Percentiles rank a stretch among this genome's conserved stretches.
phyloP scores from a whole-genome alignment of 208 protist genomes.

The Tritrichomonas foetus region DNA sequence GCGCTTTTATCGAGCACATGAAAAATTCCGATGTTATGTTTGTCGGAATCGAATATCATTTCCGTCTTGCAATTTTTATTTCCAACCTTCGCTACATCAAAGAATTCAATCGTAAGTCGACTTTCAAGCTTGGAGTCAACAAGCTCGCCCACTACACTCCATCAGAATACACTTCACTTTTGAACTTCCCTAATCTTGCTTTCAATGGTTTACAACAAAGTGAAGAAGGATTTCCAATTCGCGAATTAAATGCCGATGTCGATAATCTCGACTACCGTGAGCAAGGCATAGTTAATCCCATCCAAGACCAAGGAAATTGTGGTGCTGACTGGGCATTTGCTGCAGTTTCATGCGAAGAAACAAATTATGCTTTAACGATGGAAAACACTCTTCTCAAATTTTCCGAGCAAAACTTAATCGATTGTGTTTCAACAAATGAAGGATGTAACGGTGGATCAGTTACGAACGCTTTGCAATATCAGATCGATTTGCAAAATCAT shows the following conservation, averaged over 20 bases:
- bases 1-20: not conserved
- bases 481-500: not conserved
- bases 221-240: not conserved
- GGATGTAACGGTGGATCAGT: not conserved
- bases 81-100: not conserved
- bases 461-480: not conserved
- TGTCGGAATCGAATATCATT: not conserved
- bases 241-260: not conserved
- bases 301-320: slow-evolving; percentile 64
- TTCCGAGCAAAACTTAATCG: not conserved
- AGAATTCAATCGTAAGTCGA: not conserved
- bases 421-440: not conserved
- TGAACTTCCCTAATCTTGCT: not conserved
- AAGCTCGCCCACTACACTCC: not conserved
- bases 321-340: slow-evolving; percentile 62
- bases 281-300: slow-evolving; percentile 55
- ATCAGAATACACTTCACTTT: not conserved
- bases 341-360: slow-evolving; percentile 54
- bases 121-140: not conserved
- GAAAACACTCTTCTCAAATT: not conserved
- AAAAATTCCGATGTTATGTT: not conserved
- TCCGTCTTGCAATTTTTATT: not conserved
- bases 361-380: not conserved
- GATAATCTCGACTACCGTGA: slow-evolving; percentile 60
- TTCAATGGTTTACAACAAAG: not conserved